phyloP scores from a whole-genome alignment of 352 stramenopile genomes.

The Pythium sukuiense region DNA sequence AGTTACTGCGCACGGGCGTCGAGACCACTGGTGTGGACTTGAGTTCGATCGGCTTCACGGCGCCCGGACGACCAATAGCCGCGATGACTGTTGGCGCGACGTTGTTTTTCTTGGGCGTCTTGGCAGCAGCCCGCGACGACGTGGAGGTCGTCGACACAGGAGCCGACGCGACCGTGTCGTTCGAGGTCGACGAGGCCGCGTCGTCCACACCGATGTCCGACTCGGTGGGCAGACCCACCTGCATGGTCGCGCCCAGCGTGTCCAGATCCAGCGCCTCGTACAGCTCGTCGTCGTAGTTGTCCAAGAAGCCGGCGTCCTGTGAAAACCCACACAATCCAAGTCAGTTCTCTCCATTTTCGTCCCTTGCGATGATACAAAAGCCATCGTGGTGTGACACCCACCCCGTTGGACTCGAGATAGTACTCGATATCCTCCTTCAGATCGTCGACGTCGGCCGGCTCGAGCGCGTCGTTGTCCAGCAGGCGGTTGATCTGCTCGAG shows the following conservation, averaged over 20 bases:
- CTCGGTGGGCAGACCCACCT: slow-evolving; percentile 69
- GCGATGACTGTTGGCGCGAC: slow-evolving; percentile 51
- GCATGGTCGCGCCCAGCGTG: slow-evolving; percentile 71
- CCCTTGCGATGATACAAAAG: too few relatives aligned
- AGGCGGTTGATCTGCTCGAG: slow-evolving; percentile 98
- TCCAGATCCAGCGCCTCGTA: slow-evolving; percentile 97
- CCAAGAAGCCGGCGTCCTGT: slow-evolving; percentile 92
- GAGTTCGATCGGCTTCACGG: slow-evolving; percentile 77
- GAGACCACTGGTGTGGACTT: slow-evolving; percentile 65
- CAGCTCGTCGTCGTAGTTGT: slow-evolving; percentile 92
- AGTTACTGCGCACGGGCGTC: slow-evolving; percentile 40
- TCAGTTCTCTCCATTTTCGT: too few relatives aligned
- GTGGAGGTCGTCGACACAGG: not conserved
- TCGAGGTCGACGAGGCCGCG: slow-evolving; percentile 20
- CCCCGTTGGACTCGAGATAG: slow-evolving; percentile 94
- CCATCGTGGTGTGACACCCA: not conserved
- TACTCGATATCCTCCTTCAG: slow-evolving; percentile 98
- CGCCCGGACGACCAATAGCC: slow-evolving; percentile 69
- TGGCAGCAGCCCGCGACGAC: slow-evolving; percentile 32
- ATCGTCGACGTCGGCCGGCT: slow-evolving; percentile 92
- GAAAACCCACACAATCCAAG: not conserved
- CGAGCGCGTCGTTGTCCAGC: slow-evolving; percentile 95
- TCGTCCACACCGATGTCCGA: slow-evolving; percentile 75
- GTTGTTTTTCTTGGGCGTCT: slow-evolving; percentile 70
- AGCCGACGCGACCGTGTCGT: slow-evolving; percentile 1